Base-by-base conservation (phyloP, 192 early-diverging fungal genomes). In the Backusella mclennaniae region DNA sequence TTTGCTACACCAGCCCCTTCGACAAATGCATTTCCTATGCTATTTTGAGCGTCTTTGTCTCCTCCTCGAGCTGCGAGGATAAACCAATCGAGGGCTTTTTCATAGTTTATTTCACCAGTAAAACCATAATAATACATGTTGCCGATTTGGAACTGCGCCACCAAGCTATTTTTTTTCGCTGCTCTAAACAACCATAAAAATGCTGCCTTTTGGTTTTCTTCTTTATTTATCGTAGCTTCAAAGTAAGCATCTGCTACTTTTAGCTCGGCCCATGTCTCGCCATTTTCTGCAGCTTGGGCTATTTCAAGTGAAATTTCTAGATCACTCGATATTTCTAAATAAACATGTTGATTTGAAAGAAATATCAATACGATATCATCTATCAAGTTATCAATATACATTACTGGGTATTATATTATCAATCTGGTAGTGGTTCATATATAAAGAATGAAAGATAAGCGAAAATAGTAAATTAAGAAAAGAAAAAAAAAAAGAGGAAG, bases 1-100 rank as follows among this genome's bases (percentile, higher is more conserved):
- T 67, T 67, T 15, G 26, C 9, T 11, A 83, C 78, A 17, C 74
- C 84, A 4, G 42, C 35, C 31, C 83, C 83, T 17, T 84, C 41
- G n/a, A 19, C 36, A 46, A 68, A 84, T 17, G 63, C 67, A 6
- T 52, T 41, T 6, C 84, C 83, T 31, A 84, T 46, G 8, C 53
- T 31, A 41, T 52, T 53, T 39, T 53, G 73, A 35, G 44, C 56
- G 26, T 74, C 46, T 7, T 19, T 41, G 38, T 74, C 66, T 35
- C 52, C 73, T 53, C 17, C 46, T 26, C 53, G 29, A 29, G 73
- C 73, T 11, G 73, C n/a, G n/a, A 53, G 52, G 21, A 26, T 23
- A 59, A 66, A 56, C 73, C 73, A 74, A 35, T 39, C 35, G 23
- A 74, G 53, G 23, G 73, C 73, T 41, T 74, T 63, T 23, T 56